phyloP scores from a whole-genome alignment of 1,284 basidiomycete genomes.

The Rhodotorula mucilaginosa region DNA sequence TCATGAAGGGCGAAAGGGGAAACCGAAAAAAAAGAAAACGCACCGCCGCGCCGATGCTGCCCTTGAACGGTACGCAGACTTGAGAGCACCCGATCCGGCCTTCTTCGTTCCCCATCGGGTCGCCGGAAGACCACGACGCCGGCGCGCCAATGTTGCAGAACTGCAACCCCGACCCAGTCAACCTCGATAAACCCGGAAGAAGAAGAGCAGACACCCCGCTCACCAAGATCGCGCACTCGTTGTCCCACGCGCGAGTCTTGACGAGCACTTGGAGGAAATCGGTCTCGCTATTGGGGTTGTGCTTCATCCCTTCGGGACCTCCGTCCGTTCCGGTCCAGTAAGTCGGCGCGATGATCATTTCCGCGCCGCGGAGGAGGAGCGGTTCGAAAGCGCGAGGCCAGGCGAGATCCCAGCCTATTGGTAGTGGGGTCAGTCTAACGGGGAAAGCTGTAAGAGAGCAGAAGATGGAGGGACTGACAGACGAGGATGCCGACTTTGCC shows the following conservation, averaged over 20 bases:
- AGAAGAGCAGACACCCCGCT: neutral
- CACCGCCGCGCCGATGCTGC: conserved; percentile 32
- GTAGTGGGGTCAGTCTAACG: neutral
- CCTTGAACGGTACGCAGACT: conserved; percentile 42
- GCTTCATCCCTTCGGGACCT: conserved; percentile 8
- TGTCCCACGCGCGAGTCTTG: conserved; percentile 41
- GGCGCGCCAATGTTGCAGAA: conserved; percentile 38
- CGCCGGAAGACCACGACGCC: neutral
- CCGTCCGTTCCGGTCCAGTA: conserved; percentile 34
- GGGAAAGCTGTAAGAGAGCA: neutral
- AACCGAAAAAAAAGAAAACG: neutral
- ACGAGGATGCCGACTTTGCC: conserved; percentile 38
- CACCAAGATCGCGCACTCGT: conserved; percentile 39
- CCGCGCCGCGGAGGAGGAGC: conserved; percentile 29
- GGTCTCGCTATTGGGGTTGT: conserved; percentile 29
- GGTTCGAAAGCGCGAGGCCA: conserved; percentile 40
- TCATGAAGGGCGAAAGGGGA: neutral
- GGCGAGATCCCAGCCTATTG: conserved; percentile 40
- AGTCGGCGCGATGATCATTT: conserved; percentile 24
- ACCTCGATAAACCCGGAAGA: neutral
- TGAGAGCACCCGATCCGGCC: conserved; percentile 37
- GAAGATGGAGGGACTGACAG: conserved; percentile 18
- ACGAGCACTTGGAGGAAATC: conserved; percentile 38
- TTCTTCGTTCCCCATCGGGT: conserved; percentile 17
- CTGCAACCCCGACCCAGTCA: neutral